Base-by-base conservation (phyloP, 352 stramenopile genomes). In the Globisporangium abappressorium region DNA sequence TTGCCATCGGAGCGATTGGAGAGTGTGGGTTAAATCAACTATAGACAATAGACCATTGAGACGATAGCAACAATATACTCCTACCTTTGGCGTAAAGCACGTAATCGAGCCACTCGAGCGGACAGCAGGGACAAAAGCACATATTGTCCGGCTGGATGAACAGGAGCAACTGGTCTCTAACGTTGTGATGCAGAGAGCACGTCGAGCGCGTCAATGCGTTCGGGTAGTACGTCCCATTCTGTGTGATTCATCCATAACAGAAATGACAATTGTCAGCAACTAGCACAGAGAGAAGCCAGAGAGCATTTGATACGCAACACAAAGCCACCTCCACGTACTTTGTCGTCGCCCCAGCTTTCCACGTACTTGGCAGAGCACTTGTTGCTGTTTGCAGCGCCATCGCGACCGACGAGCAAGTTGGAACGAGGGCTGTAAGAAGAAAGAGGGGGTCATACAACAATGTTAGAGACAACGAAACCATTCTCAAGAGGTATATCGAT, bases 81-180 rank as follows among this genome's bases (percentile, higher is more conserved):
- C 24, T 26, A 26, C 24, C 70, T 87, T 88, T 73, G 24, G 79
- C 85, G 47, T 88, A 90, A 1, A 95, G 75, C 33, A 93, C 80
- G 70, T 95, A 95, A 75, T 95, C 87, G 22, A 95, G 69, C 87
- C 87, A 95, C 66, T 95, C 87, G 1, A 87, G 64, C 36, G 87
- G 85, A 57, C 87, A 95, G 66, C 87, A 95, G 0, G 87, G 77
- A 54, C 87, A 95, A 58, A 83, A 95, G 71, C 87, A 95, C 73
- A 89, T 86, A 11, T 72, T 77, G 24, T 81, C 72, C 7, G 67
- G 64, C 18, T 80, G 55, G 41, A 80, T 60, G 43, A 80, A 83
- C 28, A 91, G 70, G 28, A 74, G 70, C 43, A 69, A 58, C 26
- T 71, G 57, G 8, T 78, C 66, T 1, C 24, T 36, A 33, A 69